These are phyloP conservation scores for Hyphodiscus hymeniophilus DNA, from an alignment of 495 filamentous ascomycete genomes.

Conservation along the genomic window DNA sequence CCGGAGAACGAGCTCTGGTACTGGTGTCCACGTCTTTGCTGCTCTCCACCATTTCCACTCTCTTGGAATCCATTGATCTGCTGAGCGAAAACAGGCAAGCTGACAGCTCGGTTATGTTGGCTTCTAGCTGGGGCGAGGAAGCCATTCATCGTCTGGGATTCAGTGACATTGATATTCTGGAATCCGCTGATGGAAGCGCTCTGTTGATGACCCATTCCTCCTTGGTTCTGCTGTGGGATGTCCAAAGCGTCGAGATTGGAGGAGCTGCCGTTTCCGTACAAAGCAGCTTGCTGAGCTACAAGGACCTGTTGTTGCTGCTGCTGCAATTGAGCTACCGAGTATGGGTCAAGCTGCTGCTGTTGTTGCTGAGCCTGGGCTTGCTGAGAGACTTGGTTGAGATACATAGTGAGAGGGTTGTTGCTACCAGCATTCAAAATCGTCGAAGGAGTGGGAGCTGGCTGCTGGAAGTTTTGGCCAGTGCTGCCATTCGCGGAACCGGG, in stretches of 20 bases:
- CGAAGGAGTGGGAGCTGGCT: conserved; percentile 44
- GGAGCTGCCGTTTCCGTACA: conserved; percentile 42
- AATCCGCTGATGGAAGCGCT: conserved; percentile 47
- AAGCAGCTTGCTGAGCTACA: conserved; percentile 49
- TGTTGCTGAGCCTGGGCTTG: conserved; percentile 57
- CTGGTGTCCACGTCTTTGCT: conserved; percentile 37
- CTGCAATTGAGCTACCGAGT: conserved; percentile 40
- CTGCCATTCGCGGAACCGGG: conserved; percentile 22
- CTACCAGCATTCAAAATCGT: conserved; percentile 67
- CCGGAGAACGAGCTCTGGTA: conserved; percentile 48
- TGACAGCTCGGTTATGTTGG: conserved; percentile 78
- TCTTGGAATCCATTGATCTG: conserved; percentile 24
- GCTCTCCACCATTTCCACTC: conserved; percentile 25
- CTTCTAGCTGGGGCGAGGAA: conserved; percentile 66
- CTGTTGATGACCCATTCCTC: conserved; percentile 46
- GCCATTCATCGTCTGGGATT: conserved; percentile 61
- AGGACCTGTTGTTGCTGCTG: conserved; percentile 60
- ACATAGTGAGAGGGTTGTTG: conserved; percentile 92
- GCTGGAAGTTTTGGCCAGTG: conserved; percentile 16
- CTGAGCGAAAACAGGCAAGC: conserved; percentile 57
- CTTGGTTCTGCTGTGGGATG: conserved; percentile 15
- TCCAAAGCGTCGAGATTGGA: conserved; percentile 36
- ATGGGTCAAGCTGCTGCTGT: conserved; percentile 44
- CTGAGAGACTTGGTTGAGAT: conserved; percentile 75
- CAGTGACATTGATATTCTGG: conserved; percentile 38